Conservation (phyloP, 768 basidiomycete genomes). For the Boletus insuetus region DNA sequence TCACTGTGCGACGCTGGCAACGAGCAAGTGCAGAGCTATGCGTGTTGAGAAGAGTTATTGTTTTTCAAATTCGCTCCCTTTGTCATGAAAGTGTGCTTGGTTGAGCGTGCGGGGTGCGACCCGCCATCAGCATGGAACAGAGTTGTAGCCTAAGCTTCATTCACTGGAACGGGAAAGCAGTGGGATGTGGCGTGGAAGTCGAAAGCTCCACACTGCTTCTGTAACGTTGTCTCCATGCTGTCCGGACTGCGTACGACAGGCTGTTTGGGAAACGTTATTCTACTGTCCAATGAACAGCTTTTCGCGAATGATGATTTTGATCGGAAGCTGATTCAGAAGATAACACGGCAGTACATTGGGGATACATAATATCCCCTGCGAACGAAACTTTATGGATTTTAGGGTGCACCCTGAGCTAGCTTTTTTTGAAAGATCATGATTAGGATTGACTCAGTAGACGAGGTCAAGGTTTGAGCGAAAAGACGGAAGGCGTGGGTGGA, state of each 20-base stretch:
- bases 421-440: constrained; percentile 15
- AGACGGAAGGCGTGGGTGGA: constrained; percentile 3
- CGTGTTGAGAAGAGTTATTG: constrained; percentile 19
- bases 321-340: constrained; percentile 20
- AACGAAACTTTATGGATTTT: constrained; percentile 22
- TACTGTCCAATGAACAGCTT: constrained; percentile 8
- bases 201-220: constrained; percentile 16
- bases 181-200: constrained; percentile 1
- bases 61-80: constrained; percentile 30
- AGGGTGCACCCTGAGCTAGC: constrained; percentile 33
- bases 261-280: constrained; percentile 21
- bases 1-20: neutral
- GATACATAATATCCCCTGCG: constrained; percentile 33
- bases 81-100: constrained; percentile 17
- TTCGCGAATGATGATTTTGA: constrained; percentile 18
- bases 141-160: constrained; percentile 11
- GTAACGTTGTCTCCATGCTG: constrained; percentile 28
- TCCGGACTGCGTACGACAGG: constrained; percentile 4
- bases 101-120: constrained; percentile 11
- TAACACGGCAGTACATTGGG: constrained; percentile 13
- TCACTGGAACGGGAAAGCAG: neutral
- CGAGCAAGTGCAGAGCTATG: neutral
- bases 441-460: neutral
- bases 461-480: constrained; percentile 6
- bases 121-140: constrained; percentile 6